phyloP scores from a whole-genome alignment of 208 protist species.

The Trypanosoma conorhini region DNA sequence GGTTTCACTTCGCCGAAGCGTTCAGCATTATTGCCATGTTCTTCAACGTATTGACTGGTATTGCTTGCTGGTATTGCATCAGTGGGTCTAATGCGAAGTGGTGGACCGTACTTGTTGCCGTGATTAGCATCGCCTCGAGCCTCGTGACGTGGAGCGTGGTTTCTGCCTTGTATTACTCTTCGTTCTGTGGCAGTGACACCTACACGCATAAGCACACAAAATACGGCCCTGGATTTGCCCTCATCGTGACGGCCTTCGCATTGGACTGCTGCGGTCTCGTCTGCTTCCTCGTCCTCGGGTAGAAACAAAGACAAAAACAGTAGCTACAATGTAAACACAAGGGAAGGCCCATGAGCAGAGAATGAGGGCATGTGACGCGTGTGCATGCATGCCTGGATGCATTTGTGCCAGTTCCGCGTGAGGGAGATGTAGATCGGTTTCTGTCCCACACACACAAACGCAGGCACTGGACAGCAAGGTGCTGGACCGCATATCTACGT shows the following conservation, averaged over 20 bases:
- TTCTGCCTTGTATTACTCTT: constrained; percentile 50
- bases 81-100: constrained; percentile 42
- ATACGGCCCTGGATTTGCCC: constrained; percentile 49
- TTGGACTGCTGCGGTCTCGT: constrained; percentile 50
- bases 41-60: constrained; percentile 33
- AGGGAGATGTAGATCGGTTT: not conserved
- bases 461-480: too few relatives aligned
- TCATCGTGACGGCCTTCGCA: constrained; percentile 44
- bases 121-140: constrained; percentile 46
- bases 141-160: constrained; percentile 55
- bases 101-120: constrained; percentile 27
- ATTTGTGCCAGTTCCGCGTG: not conserved
- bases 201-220: constrained; percentile 33
- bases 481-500: too few relatives aligned
- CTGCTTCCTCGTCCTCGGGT: constrained; percentile 48
- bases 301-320: constrained; percentile 12
- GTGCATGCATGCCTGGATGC: not conserved
- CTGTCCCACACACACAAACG: not conserved
- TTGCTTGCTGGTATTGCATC: constrained; percentile 37
- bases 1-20: constrained; percentile 53
- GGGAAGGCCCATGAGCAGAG: constrained; percentile 1
- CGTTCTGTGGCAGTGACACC: constrained; percentile 51
- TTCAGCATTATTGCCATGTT: constrained; percentile 61
- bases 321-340: too few relatives aligned
- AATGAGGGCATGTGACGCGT: constrained; percentile 1